Evolutionary conservation across 257 asterid genomes (phyloP).

Genomic region (Nicotiana otophora): DNA sequence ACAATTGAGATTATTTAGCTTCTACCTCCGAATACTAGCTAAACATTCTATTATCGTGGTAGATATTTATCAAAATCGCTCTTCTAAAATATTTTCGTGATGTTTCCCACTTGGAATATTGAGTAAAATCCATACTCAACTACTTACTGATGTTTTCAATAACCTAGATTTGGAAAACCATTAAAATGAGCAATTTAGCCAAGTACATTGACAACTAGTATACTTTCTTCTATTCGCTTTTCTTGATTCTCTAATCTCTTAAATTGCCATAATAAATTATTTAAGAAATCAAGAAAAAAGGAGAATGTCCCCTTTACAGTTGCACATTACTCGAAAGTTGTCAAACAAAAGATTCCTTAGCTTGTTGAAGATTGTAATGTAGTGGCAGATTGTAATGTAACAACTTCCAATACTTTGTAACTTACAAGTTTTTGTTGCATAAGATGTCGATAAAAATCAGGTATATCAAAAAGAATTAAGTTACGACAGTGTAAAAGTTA

Average conservation of each 20-base stretch:
- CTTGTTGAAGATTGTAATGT: background rate
- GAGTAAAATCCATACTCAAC: background rate
- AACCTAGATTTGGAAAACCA: background rate
- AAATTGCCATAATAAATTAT: background rate
- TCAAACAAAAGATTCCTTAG: background rate
- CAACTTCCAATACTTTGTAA: no score
- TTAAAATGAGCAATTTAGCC: background rate
- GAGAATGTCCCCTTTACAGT: background rate
- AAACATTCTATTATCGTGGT: background rate
- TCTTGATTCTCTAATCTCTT: background rate
- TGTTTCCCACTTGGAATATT: background rate
- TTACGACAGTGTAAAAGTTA: no score
- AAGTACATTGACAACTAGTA: background rate
- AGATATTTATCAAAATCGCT: background rate
- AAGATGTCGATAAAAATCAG: background rate
- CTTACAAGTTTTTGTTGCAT: background rate
- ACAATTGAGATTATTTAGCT: background rate
- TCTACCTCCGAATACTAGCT: background rate
- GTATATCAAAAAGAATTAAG: no score
- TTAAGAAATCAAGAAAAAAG: background rate
- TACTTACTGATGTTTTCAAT: background rate
- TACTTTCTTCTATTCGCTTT: background rate
- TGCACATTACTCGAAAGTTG: background rate
- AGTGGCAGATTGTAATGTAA: background rate
- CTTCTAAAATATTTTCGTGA: background rate